Evolutionary conservation across 257 asterid species (phyloP).

Genomic region (Prunella vulgaris): DNA sequence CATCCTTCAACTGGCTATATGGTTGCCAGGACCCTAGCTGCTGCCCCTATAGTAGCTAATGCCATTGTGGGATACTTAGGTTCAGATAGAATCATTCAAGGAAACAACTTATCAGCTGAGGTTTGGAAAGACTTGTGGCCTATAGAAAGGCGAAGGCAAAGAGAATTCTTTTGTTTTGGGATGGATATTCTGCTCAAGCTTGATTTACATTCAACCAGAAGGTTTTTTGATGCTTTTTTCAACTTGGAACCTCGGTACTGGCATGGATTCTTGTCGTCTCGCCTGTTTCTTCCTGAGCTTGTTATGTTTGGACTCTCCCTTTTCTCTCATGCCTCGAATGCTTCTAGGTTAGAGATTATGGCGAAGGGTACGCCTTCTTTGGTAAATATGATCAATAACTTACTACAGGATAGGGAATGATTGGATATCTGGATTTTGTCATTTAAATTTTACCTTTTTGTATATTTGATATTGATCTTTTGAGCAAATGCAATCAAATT

Average conservation of each 20-base stretch:
- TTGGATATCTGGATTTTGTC: background rate
- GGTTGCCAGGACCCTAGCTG: constrained; percentile 99
- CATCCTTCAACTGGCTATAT: constrained; percentile 98
- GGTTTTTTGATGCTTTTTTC: constrained; percentile 86
- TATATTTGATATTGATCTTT: constrained; percentile 8
- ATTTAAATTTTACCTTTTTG: constrained; percentile 9
- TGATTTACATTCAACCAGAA: constrained; percentile 73
- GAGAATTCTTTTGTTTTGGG: constrained; percentile 96
- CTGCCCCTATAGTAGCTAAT: constrained; percentile 85
- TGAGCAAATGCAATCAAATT: constrained; percentile 19
- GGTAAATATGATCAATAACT: constrained; percentile 71
- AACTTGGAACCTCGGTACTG: constrained; percentile 91
- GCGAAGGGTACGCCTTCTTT: constrained; percentile 82
- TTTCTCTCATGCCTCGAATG: constrained; percentile 64
- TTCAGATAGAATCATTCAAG: constrained; percentile 38
- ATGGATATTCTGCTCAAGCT: constrained; percentile 92
- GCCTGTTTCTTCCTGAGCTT: constrained; percentile 86
- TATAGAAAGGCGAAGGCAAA: constrained; percentile 85
- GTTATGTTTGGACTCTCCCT: constrained; percentile 73
- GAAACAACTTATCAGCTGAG: constrained; percentile 53
- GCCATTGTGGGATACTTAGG: constrained; percentile 71
- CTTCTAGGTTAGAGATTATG: constrained; percentile 89
- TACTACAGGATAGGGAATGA: constrained; percentile 60
- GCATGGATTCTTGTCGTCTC: constrained; percentile 95
- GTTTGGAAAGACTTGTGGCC: constrained; percentile 99